Base-by-base conservation (phyloP, 2,329 filamentous ascomycete species). In the Ilyonectria destructans region DNA sequence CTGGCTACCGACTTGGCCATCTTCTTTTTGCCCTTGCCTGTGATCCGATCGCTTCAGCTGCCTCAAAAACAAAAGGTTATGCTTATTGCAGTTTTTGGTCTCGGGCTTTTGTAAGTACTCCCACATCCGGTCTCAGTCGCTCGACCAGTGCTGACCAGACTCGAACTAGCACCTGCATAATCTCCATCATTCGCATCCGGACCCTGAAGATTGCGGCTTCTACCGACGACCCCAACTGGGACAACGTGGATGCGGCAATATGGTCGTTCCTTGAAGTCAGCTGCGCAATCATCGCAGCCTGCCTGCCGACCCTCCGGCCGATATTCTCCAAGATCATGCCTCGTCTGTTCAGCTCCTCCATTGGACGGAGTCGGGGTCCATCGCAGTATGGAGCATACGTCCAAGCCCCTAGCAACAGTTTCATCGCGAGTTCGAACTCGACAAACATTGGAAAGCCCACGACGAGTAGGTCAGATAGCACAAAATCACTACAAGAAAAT, bases 211-310 rank as follows among this genome's bases (percentile, higher is more conserved):
- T 57, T 2, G 69, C 69, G 0, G 63, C 69, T 3, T 52, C 37
- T 2, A 68, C 68, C 1, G 40, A 64, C 1, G 69, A 70, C 7
- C 69, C 69, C 3, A 70, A 70, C 0, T 70, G 69, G 69, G 68
- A 70, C 1, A 70, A 70, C 1, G 69, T 70, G 0, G 63, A 64
- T 1, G 69, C 69, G 1, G 68, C 69, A 0, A 68, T 64, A 15
- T 70, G 69, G 69, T 70, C 69, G 1, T 70, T 68, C 10, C 63
- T 70, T 6, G 69, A 70, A 55, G 35, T 70, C 6, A 49, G 52
- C 2, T 49, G 64, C 0, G 68, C 69, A 0, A 62, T 70, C 9
- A 70, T 60, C 10, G 37, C 69, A 21, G 59, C 69, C 0, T 70
- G 69, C 17, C 55, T 70, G 10, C 68, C 69, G 1, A 70, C 69